A percentile compares a stretch with the other conserved stretches of the same genome.
These are phyloP conservation scores for Eucalyptus leucophloia DNA, from an alignment of 345 rosid species.

Conservation along the genomic window DNA sequence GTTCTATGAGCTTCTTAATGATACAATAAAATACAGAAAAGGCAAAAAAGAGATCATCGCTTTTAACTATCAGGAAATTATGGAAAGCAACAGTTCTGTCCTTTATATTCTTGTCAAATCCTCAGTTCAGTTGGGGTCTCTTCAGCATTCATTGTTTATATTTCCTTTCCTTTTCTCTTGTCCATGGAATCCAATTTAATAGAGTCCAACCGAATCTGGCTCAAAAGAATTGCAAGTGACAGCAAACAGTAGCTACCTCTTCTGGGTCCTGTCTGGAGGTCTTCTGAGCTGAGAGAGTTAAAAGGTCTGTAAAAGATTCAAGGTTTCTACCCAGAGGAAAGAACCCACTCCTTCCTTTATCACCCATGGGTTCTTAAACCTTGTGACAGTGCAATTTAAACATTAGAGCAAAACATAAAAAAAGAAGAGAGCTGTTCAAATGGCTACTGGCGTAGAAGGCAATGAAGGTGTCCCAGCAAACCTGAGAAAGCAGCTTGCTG, in stretches of 20 bases:
- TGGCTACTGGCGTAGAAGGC: slow-evolving; percentile 27
- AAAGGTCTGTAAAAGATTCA: background rate
- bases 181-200: background rate
- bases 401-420: background rate
- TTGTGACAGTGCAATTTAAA: background rate
- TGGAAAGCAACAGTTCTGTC: background rate
- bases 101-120: background rate
- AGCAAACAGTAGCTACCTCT: background rate
- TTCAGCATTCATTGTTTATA: background rate
- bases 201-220: background rate
- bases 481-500: slow-evolving; percentile 63
- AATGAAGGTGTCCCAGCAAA: slow-evolving; percentile 22
- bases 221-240: background rate
- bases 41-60: background rate
- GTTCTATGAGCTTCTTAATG: background rate
- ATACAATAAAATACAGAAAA: background rate
- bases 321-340: background rate
- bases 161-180: background rate
- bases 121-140: background rate
- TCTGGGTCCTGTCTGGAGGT: background rate
- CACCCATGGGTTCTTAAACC: background rate
- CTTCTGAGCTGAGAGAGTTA: background rate
- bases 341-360: background rate
- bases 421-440: background rate
- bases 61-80: background rate